Evolutionary conservation across 2,329 filamentous ascomycete species (phyloP).

Genomic region (Massarina eburnea): DNA sequence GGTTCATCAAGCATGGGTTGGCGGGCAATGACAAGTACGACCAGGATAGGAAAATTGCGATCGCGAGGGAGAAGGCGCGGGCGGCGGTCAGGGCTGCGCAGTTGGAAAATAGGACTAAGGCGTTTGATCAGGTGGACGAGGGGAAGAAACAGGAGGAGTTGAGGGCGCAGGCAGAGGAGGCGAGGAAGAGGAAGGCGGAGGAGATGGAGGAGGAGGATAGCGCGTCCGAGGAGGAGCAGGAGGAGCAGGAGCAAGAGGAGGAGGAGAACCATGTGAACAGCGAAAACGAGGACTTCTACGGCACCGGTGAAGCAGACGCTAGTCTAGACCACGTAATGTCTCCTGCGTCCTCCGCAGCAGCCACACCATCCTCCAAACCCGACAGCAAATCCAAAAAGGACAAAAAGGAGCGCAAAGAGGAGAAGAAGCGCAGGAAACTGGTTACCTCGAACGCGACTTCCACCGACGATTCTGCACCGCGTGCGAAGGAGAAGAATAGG

Average conservation of each 20-base stretch:
- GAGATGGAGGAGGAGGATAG: constrained; percentile 20
- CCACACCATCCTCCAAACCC: constrained; percentile 1
- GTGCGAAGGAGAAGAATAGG: not conserved
- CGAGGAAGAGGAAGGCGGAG: constrained; percentile 31
- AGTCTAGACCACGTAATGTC: constrained; percentile 15
- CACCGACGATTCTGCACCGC: constrained; percentile 1
- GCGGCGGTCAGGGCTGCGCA: constrained; percentile 24
- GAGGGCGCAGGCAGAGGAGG: not conserved
- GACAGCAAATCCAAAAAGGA: constrained; percentile 7
- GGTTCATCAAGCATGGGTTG: constrained; percentile 81
- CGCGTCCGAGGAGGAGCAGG: constrained; percentile 6
- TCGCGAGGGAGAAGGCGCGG: constrained; percentile 37
- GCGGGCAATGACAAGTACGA: constrained; percentile 54
- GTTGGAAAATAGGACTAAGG: constrained; percentile 26
- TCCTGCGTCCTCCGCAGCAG: constrained; percentile 2
- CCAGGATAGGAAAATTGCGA: constrained; percentile 37
- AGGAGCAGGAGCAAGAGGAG: constrained; percentile 13
- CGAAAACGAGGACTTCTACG: constrained; percentile 19
- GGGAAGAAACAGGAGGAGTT: constrained; percentile 16
- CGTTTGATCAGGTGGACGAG: constrained; percentile 31
- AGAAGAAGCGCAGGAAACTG: not conserved
- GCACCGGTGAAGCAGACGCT: not conserved
- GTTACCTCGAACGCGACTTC: not conserved
- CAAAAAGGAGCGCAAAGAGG: constrained; percentile 3
- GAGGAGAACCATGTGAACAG: constrained; percentile 11